phyloP scores from a whole-genome alignment of 768 basidiomycete genomes.

The Lactarius sp. region DNA sequence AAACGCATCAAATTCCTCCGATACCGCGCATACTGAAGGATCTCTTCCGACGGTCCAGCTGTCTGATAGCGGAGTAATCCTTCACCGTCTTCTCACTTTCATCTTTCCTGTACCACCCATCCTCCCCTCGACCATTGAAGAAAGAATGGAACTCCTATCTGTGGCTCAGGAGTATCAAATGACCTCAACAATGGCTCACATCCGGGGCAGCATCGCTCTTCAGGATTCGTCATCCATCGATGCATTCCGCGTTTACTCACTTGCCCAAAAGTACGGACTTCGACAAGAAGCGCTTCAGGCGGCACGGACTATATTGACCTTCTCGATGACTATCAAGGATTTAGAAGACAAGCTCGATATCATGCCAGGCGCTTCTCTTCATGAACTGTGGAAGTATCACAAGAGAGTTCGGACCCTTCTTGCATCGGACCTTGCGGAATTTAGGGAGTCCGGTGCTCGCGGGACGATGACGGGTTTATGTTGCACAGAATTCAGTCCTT shows the following conservation, averaged over 20 bases:
- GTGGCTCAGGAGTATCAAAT: conserved; percentile 10
- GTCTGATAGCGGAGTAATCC: background rate
- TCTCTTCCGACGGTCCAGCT: background rate
- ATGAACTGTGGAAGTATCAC: conserved; percentile 13
- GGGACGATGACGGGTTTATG: background rate
- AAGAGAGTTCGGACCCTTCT: background rate
- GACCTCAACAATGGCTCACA: background rate
- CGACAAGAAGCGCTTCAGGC: background rate
- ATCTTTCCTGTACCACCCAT: background rate
- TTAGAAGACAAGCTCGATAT: background rate
- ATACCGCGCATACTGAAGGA: background rate
- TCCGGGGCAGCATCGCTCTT: background rate
- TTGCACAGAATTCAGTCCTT: background rate
- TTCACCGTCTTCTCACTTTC: conserved; percentile 10
- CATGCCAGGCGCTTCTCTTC: background rate
- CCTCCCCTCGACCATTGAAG: background rate
- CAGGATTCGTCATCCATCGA: background rate
- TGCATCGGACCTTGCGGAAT: background rate
- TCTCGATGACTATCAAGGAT: background rate
- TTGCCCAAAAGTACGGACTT: conserved; percentile 8
- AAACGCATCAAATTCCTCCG: background rate
- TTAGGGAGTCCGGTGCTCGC: background rate
- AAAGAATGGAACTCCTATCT: background rate
- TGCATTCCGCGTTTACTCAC: background rate
- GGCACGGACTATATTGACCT: background rate